phyloP scores from a whole-genome alignment of 306 rosid genomes.

The Fragaria iinumae region DNA sequence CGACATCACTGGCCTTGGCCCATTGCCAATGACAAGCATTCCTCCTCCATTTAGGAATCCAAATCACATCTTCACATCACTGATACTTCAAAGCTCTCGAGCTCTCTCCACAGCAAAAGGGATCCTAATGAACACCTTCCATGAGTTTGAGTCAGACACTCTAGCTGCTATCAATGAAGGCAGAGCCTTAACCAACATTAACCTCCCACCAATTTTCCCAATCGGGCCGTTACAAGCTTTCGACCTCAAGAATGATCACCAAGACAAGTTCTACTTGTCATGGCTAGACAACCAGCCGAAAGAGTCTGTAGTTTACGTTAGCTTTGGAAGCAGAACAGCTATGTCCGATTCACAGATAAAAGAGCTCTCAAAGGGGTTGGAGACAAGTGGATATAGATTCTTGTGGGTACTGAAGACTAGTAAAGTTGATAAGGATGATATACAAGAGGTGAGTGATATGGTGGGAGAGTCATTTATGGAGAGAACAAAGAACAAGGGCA shows the following conservation, averaged over 20 bases:
- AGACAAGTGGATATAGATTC: conserved; percentile 19
- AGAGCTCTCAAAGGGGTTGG: conserved; percentile 24
- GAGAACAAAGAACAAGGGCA: conserved; percentile 16
- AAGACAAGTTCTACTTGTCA: not conserved
- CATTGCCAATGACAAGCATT: conserved; percentile 9
- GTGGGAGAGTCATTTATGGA: conserved; percentile 22
- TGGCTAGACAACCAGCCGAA: conserved; percentile 22
- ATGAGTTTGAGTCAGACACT: conserved; percentile 20
- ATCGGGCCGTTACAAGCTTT: conserved; percentile 16
- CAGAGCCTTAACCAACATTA: not conserved
- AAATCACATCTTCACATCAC: conserved; percentile 23
- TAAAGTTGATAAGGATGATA: conserved; percentile 25
- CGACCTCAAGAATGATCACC: conserved; percentile 4
- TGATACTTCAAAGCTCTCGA: not conserved
- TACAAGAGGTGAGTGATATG: conserved; percentile 15
- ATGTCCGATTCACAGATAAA: conserved; percentile 11
- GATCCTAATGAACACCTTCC: conserved; percentile 14
- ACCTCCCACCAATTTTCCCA: conserved; percentile 27
- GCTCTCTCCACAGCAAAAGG: conserved; percentile 12
- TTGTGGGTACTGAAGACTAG: conserved; percentile 22
- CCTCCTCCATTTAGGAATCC: conserved; percentile 25
- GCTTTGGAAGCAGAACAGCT: conserved; percentile 31
- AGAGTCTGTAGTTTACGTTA: conserved; percentile 26
- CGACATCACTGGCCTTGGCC: conserved; percentile 10
- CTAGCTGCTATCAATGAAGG: conserved; percentile 7